phyloP scores from a whole-genome alignment of 768 basidiomycete species.

The Pisolithus orientalis region DNA sequence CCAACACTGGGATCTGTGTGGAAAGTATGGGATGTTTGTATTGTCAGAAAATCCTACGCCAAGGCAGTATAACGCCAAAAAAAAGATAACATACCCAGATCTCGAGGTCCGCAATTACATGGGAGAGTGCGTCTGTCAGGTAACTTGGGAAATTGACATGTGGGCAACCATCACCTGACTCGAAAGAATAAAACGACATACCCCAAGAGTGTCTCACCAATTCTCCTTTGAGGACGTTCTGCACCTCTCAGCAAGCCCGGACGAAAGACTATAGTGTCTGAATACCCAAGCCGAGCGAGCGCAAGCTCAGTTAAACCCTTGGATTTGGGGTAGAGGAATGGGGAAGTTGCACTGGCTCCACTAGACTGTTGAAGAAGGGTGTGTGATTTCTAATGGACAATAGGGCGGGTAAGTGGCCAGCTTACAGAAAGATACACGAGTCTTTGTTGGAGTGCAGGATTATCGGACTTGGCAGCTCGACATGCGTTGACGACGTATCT shows the following conservation, averaged over 20 bases:
- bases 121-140: conserved; percentile 32
- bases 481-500: conserved; percentile 77
- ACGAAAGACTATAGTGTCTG: conserved; percentile 64
- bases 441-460: conserved; percentile 43
- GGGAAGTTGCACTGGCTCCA: conserved; percentile 44
- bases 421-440: conserved; percentile 67
- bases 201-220: conserved; percentile 38
- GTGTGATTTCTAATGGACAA: background rate
- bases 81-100: conserved; percentile 35
- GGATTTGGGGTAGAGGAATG: conserved; percentile 54
- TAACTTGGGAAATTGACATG: conserved; percentile 21
- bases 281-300: conserved; percentile 61
- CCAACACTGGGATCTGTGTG: conserved; percentile 44
- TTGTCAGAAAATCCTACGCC: background rate
- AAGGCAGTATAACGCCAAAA: background rate
- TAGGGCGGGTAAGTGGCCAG: background rate
- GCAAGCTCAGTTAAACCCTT: conserved; percentile 72
- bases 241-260: conserved; percentile 50
- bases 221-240: conserved; percentile 34
- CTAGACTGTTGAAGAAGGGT: conserved; percentile 28
- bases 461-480: conserved; percentile 49
- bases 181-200: conserved; percentile 21
- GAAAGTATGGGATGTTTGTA: conserved; percentile 16
- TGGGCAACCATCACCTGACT: background rate
- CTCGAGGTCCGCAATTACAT: conserved; percentile 31